A percentile compares a stretch with the other conserved stretches of the same genome.
These are phyloP conservation scores for Coemansia erecta DNA, from an alignment of 192 early-diverging fungal genomes.

Conservation along the genomic window DNA sequence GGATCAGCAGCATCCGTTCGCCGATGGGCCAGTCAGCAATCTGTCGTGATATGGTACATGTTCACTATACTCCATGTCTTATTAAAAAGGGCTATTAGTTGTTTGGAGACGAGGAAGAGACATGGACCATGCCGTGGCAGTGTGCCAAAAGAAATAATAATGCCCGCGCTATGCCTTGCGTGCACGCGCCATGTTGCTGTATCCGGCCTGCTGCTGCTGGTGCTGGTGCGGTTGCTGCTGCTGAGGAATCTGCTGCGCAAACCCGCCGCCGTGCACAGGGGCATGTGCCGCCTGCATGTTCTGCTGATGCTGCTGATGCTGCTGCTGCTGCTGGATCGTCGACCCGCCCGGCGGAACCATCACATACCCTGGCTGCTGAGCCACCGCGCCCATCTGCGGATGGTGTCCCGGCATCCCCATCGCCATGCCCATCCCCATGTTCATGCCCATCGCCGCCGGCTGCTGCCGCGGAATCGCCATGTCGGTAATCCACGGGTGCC, in stretches of 20 bases:
- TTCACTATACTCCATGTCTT: too few relatives aligned
- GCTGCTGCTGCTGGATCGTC: conserved; percentile 22
- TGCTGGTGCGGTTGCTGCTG: conserved; percentile 24
- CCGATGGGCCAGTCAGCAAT: too few relatives aligned
- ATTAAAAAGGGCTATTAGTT: too few relatives aligned
- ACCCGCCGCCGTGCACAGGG: conserved; percentile 8
- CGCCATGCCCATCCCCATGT: conserved; percentile 4
- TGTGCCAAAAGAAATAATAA: too few relatives aligned
- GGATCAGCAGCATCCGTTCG: too few relatives aligned
- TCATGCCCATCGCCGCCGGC: conserved; percentile 14
- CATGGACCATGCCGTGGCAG: too few relatives aligned
- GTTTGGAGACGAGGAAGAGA: too few relatives aligned
- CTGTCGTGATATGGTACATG: too few relatives aligned
- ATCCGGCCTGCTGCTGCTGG: conserved; percentile 32
- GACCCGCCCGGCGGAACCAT: conserved; percentile 26
- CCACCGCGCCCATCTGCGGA: conserved; percentile 18
- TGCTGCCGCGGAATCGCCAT: conserved; percentile 43
- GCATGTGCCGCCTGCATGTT: conserved; percentile 8
- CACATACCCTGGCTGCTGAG: conserved; percentile 34
- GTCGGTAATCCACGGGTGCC: conserved; percentile 81
- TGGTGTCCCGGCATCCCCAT: conserved; percentile 1
- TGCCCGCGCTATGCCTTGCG: conserved; percentile 26
- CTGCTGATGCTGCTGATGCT: conserved; percentile 15
- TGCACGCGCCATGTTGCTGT: conserved; percentile 37
- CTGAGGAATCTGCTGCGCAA: conserved; percentile 8